Evolutionary conservation across 2,329 filamentous ascomycete genomes (phyloP), one percentile per base, ranked within the genome.

Genomic region (Neopestalotiopsis clavispora): DNA sequence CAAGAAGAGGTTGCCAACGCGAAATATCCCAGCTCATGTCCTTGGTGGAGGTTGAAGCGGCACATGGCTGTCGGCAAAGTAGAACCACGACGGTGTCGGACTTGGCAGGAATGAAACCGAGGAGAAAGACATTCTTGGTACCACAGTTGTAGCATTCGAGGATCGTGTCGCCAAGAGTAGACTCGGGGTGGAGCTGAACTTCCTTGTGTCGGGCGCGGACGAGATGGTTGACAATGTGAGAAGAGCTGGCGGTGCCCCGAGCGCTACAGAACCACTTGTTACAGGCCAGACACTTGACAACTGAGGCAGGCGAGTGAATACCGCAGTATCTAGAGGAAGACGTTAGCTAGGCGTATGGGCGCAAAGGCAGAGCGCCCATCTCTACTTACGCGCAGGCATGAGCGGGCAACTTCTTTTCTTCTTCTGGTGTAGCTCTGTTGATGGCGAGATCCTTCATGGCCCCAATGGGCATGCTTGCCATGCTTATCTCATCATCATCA

Each of bases 1-100:
- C 95, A 72, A 99, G 98, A 69, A 99, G 86, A 13, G 96, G 96
- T 79, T 98, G 95, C 96, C 96, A 99, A 78, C 95, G 91, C 32
- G 95, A 97, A 5, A 95, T 97, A 80, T 99, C 96, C 96, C 96
- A 99, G 80, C 96, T 99, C 95, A 99, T 98, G 77, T 99, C 96
- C 82, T 99, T 99, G 73, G 94, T 95, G 42, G 96, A 98, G 1
- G 95, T 93, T 83, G 93, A 95, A 34, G 96, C 92, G 42, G 95
- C 96, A 80, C 96, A 99, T 61, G 96, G 96, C 81, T 98, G 96
- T 70, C 96, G 94, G 80, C 96, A 99, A 49, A 99, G 88, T 59
- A 99, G 89, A 30, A 99, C 96, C 7, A 99, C 97, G 34, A 99
- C 96, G 0, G 96, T 98, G 77, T 99, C 97, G 12, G 96, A 98